Evolutionary conservation across 2,329 filamentous ascomycete species (phyloP).

Genomic region (Penicillium sp.): DNA sequence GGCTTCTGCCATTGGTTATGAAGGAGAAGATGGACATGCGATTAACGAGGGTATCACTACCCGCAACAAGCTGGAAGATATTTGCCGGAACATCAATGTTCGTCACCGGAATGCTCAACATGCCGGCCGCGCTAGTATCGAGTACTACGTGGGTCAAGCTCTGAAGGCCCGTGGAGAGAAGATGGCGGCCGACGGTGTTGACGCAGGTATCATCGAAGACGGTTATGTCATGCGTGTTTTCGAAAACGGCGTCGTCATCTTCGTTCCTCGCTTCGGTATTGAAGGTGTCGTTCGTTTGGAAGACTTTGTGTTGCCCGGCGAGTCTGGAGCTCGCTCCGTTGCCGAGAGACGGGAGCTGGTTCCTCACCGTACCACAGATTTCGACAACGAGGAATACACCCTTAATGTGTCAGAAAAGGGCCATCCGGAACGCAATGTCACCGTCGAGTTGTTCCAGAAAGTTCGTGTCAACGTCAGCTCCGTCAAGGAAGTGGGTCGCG

Average conservation of each 20-base stretch:
- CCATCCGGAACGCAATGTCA: constrained; percentile 43
- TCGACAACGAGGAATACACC: constrained; percentile 80
- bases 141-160: constrained; percentile 97
- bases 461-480: constrained; percentile 85
- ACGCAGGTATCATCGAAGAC: constrained; percentile 66
- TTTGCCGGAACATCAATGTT: constrained; percentile 98
- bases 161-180: constrained; percentile 67
- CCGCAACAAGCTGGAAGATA: constrained; percentile 78
- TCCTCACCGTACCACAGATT: constrained; percentile 65
- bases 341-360: constrained; percentile 35
- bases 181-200: constrained; percentile 33
- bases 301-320: constrained; percentile 71
- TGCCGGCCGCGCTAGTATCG: constrained; percentile 87
- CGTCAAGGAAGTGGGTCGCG: constrained; percentile 74
- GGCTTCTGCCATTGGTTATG: constrained; percentile 91
- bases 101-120: constrained; percentile 96
- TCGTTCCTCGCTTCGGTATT: constrained; percentile 92
- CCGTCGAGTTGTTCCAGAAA: constrained; percentile 85
- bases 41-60: constrained; percentile 78
- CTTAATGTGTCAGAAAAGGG: constrained; percentile 58
- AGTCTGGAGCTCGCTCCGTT: constrained; percentile 31
- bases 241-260: constrained; percentile 93
- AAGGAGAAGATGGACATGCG: constrained; percentile 51
- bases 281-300: constrained; percentile 84
- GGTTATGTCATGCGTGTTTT: constrained; percentile 97